Percentiles rank a stretch among this genome's conserved stretches.
phyloP scores from a whole-genome alignment of 306 rosid genomes.

The Abrus pulchellus region DNA sequence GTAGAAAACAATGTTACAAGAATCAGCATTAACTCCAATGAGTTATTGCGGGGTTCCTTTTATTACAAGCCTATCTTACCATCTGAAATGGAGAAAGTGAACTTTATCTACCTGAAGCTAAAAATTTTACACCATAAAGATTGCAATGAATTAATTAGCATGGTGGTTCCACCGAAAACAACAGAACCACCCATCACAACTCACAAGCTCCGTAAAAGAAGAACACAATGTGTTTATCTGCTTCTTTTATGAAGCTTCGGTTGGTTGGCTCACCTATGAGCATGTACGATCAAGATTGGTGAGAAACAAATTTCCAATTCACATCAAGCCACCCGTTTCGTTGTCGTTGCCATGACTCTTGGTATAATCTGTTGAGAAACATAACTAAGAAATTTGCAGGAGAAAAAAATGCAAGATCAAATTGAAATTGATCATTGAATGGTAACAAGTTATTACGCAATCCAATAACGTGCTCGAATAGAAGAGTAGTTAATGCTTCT shows the following conservation, averaged over 20 bases:
- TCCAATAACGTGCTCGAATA: not conserved
- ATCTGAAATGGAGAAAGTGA: conserved; percentile 13
- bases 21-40: not conserved
- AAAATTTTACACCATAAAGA: conserved; percentile 51
- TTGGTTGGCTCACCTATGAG: conserved; percentile 11
- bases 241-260: conserved; percentile 14
- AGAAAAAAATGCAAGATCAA: not conserved
- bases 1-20: not conserved
- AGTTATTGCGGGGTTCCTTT: not conserved
- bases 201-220: too few species aligned
- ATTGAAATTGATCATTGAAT: not conserved
- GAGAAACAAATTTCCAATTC: conserved; percentile 3
- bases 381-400: not conserved
- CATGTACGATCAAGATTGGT: not conserved
- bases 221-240: not conserved
- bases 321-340: not conserved
- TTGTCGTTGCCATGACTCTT: not conserved
- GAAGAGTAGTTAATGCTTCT: not conserved
- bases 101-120: not conserved
- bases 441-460: not conserved
- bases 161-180: conserved; percentile 47
- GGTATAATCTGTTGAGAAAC: not conserved
- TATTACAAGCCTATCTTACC: not conserved
- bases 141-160: conserved; percentile 47
- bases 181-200: not conserved